phyloP scores from a whole-genome alignment of 73 alveolate species.

The Blepharisma stoltei region DNA sequence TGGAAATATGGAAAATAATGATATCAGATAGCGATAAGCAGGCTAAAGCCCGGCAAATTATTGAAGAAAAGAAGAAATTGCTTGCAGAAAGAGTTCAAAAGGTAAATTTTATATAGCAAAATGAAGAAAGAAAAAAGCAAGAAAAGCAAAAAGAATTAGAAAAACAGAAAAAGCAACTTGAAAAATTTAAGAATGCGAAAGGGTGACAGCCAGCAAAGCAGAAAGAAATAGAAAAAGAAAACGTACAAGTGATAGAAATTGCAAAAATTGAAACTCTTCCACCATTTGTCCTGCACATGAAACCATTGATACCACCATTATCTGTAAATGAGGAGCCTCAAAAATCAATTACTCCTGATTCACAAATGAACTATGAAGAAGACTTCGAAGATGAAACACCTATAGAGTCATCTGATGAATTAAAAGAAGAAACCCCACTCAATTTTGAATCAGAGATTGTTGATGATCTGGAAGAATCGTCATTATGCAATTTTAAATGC shows the following conservation, averaged over 20 bases:
- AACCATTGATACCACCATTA: too few relatives aligned
- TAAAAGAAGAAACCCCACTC: too few relatives aligned
- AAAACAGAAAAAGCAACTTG: slow-evolving; percentile 14
- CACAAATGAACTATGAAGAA: too few relatives aligned
- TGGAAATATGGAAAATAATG: neutral
- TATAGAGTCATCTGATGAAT: too few relatives aligned
- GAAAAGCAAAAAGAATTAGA: slow-evolving; percentile 1
- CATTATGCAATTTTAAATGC: too few relatives aligned
- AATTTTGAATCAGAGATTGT: too few relatives aligned
- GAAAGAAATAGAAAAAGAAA: neutral
- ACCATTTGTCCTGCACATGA: too few relatives aligned
- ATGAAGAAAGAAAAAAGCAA: slow-evolving; percentile 2
- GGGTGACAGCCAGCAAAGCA: neutral
- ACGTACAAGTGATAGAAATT: neutral
- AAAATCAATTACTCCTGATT: too few relatives aligned
- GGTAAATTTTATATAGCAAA: slow-evolving; percentile 2
- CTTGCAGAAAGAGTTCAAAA: slow-evolving; percentile 8
- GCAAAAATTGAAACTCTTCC: neutral
- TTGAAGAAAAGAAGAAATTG: slow-evolving; percentile 12
- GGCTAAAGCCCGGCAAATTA: neutral
- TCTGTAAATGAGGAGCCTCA: too few relatives aligned
- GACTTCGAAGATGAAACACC: too few relatives aligned
- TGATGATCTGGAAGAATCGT: too few relatives aligned
- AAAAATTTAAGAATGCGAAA: neutral
- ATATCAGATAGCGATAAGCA: neutral